A percentile compares a stretch with the other conserved stretches of the same genome.
Evolutionary conservation across 2,329 filamentous ascomycete species (phyloP).

Genomic region (Pseudodiploospora longispora): DNA sequence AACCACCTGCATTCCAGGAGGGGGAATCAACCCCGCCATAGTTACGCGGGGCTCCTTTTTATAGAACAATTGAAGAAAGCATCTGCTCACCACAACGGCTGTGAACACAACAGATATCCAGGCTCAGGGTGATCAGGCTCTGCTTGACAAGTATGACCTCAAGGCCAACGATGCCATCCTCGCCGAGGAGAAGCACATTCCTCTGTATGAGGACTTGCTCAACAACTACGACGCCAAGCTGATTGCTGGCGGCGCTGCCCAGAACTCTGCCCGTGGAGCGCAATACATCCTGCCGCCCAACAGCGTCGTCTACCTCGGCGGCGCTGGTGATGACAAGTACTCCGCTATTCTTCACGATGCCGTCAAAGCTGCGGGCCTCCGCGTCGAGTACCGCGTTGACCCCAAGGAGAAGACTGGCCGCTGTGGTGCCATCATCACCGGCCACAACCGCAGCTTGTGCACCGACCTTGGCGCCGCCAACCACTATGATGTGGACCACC

Average conservation of each 20-base stretch:
- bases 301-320: conserved; percentile 88
- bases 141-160: conserved; percentile 86
- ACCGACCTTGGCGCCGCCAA: conserved; percentile 95
- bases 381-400: conserved; percentile 92
- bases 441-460: conserved; percentile 88
- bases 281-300: conserved; percentile 90
- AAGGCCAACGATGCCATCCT: conserved; percentile 98
- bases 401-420: conserved; percentile 77
- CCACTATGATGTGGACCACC: conserved; percentile 89
- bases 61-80: too few relatives aligned
- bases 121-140: conserved; percentile 69
- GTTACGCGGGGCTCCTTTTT: too few relatives aligned
- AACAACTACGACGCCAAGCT: conserved; percentile 89
- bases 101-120: conserved; percentile 65
- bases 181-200: conserved; percentile 82
- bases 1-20: too few relatives aligned
- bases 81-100: conserved; percentile 1
- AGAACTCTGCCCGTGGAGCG: conserved; percentile 94
- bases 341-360: conserved; percentile 80
- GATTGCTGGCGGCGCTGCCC: conserved; percentile 90
- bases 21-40: too few relatives aligned
- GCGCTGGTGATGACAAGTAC: conserved; percentile 93
- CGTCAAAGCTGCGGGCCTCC: conserved; percentile 78
- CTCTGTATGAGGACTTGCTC: conserved; percentile 87
- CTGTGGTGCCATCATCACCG: conserved; percentile 94